Conservation (phyloP, 805 yeast genomes). For the Wickerhamiella shivajii region DNA sequence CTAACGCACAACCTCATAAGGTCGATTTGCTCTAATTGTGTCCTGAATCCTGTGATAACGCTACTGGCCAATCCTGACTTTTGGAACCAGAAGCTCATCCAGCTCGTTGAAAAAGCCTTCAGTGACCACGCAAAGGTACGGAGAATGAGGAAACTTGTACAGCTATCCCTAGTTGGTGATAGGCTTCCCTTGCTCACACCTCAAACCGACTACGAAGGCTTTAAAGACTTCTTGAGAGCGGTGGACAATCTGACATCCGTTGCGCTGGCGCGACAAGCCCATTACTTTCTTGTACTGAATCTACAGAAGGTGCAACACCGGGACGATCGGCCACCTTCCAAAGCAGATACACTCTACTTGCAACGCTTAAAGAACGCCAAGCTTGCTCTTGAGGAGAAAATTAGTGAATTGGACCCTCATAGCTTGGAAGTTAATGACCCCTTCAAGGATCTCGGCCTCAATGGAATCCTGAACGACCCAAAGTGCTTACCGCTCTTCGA, state of each 20-base stretch:
- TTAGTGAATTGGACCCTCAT: conserved; percentile 18
- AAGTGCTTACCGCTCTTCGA: conserved; percentile 35
- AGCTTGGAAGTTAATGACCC: conserved; percentile 1
- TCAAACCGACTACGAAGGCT: conserved; percentile 29
- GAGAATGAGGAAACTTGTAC: conserved; percentile 33
- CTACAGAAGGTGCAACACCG: conserved; percentile 26
- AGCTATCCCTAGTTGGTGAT: conserved; percentile 5
- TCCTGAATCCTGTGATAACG: conserved; percentile 36
- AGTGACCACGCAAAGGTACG: conserved; percentile 64
- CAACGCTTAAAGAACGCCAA: conserved; percentile 25
- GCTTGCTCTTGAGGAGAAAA: conserved; percentile 21
- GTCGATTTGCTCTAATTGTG: conserved; percentile 48
- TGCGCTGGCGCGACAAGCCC: conserved; percentile 34
- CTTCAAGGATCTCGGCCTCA: conserved; percentile 20
- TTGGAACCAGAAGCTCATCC: conserved; percentile 52
- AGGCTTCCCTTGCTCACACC: conserved; percentile 24
- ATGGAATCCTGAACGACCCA: conserved; percentile 35
- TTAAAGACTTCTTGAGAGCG: conserved; percentile 29
- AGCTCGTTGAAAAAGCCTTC: conserved; percentile 45
- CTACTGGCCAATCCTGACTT: conserved; percentile 60
- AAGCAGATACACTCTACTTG: conserved; percentile 14
- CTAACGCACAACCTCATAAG: conserved; percentile 37
- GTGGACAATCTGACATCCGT: conserved; percentile 25
- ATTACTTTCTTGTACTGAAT: conserved; percentile 35
- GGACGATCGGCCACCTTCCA: conserved; percentile 20